A percentile compares a stretch with the other conserved stretches of the same genome.
Conservation (phyloP, 805 yeast genomes). For the Metschnikowia rubicola region DNA sequence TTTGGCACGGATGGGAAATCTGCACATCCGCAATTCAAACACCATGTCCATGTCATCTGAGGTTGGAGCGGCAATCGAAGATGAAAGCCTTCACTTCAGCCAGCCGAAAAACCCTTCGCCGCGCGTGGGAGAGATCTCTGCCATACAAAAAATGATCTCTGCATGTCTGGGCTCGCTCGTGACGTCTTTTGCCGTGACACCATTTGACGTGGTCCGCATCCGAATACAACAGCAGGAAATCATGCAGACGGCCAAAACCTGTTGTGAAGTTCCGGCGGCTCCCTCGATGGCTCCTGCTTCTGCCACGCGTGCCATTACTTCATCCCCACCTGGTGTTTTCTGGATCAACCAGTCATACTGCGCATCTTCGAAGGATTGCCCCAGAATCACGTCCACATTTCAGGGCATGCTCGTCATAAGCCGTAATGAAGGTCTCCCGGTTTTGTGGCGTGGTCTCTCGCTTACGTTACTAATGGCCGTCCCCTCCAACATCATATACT, state of each 20-base stretch:
- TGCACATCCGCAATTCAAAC: neutral
- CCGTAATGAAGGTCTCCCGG: conserved; percentile 65
- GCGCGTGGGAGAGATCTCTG: conserved; percentile 34
- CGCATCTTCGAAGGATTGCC: conserved; percentile 35
- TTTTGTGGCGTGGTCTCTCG: conserved; percentile 88
- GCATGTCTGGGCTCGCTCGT: conserved; percentile 74
- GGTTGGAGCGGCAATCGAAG: conserved; percentile 39
- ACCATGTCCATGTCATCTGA: conserved; percentile 39
- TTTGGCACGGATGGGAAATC: neutral
- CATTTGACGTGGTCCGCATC: conserved; percentile 76
- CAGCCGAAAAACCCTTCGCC: neutral
- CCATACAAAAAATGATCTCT: conserved; percentile 67
- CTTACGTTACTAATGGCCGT: conserved; percentile 82
- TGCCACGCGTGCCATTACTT: neutral
- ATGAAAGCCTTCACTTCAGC: conserved; percentile 19
- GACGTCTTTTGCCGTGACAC: conserved; percentile 73
- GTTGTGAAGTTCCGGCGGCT: conserved; percentile 20
- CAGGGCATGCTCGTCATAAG: conserved; percentile 70
- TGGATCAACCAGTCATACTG: conserved; percentile 40
- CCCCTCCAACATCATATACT: conserved; percentile 91
- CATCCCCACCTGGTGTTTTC: conserved; percentile 21
- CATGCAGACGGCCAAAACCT: conserved; percentile 29
- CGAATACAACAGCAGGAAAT: conserved; percentile 75
- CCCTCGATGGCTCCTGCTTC: neutral
- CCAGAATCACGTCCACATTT: conserved; percentile 62